Conservation (phyloP, 164 flowering plant genomes). For the Umbellularia californica region DNA sequence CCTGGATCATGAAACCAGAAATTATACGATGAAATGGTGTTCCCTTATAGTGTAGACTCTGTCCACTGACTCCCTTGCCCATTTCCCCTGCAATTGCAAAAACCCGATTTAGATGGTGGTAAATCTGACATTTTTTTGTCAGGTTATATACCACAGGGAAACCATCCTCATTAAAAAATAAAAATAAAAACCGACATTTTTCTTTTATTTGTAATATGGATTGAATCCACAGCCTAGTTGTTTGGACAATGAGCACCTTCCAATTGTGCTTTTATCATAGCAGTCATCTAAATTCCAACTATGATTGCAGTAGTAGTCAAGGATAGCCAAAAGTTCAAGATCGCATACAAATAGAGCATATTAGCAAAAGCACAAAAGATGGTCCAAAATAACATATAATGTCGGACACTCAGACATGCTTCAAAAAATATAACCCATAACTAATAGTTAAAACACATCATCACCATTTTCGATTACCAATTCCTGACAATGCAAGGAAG, state of each 20-base stretch:
- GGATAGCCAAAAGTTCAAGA: not conserved
- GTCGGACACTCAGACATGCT: not conserved
- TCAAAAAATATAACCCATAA: slow-evolving; percentile 5
- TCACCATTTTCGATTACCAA: too few relatives aligned
- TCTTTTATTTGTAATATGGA: too few relatives aligned
- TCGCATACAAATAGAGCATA: not conserved
- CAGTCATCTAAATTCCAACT: not conserved
- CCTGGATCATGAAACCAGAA: slow-evolving; percentile 93
- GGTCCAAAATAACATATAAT: not conserved
- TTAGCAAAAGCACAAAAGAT: not conserved
- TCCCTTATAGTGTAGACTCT: slow-evolving; percentile 76
- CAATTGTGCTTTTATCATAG: too few relatives aligned
- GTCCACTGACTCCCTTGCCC: slow-evolving; percentile 65
- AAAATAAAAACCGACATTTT: not conserved
- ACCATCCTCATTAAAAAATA: too few relatives aligned
- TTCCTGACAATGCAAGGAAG: too few relatives aligned
- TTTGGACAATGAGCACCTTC: too few relatives aligned
- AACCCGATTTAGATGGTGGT: not conserved
- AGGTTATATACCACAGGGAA: too few relatives aligned
- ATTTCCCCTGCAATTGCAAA: slow-evolving; percentile 57
- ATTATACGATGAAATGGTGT: slow-evolving; percentile 89
- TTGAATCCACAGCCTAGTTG: too few relatives aligned
- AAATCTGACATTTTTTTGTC: not conserved
- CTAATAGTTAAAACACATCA: not conserved
- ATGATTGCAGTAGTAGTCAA: not conserved